Evolutionary conservation across 129 eudicot species (phyloP), one percentile per base, ranked within the genome.

Genomic region (Mikania micrantha): DNA sequence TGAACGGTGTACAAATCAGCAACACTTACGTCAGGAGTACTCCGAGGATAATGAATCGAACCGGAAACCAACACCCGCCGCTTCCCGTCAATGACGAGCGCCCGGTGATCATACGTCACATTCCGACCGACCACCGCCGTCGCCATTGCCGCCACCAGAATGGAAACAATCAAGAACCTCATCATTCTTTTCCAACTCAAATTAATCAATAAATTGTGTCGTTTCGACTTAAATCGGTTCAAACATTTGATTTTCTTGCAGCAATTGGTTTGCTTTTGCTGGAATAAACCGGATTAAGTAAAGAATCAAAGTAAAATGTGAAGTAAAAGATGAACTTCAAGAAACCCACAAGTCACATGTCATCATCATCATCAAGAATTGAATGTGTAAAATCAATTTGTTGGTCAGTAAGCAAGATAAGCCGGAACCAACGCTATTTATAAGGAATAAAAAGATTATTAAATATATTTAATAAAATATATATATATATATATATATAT

Each of bases 11-110:
- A 24, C 6, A 3, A 1, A 42, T 16, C 28, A 9, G 3, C 9
- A 10, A 22, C 10, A 63, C 79, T 47, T 24, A 94, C 99, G 16
- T 94, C 93, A 9, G 99, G 99, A 34, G 99, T 94, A 72, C 99
- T 94, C 60, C 99, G 88, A 15, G 99, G 99, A 69, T 94, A 94
- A 72, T 94, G 99, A 70, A 89, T 87, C 9, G 99, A 89, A 13
- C 99, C 99, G 49, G 99, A 94, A 59, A 94, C 80, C 60, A 94
- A 64, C 49, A 94, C 81, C 53, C 93, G 77, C 49, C 95, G 76
- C 62, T 87, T 76, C 44, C 99, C 99, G 81, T 90, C 95, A 63
- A 94, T 87, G 50, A 87, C 90, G 53, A 94, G 45, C 40, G 99
- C 97, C 24, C 97, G 90, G 68, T 85, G 95, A 78, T 94, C 99